These are phyloP conservation scores for Botrytis hyacinthi DNA, from an alignment of 2,329 filamentous ascomycete species.

Conservation along the genomic window DNA sequence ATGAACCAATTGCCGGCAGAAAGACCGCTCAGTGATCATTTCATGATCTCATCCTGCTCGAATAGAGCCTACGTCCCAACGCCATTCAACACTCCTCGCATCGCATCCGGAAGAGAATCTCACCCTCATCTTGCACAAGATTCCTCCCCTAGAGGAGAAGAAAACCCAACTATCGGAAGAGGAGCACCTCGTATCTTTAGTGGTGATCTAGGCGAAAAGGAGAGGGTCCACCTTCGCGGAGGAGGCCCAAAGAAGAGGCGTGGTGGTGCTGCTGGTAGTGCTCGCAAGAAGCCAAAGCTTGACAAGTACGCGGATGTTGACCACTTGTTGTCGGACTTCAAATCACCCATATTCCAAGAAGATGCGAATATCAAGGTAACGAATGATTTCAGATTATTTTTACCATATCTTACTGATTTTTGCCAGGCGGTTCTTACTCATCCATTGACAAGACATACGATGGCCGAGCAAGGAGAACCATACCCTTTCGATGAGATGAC, in stretches of 20 bases:
- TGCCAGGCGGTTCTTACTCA: conserved; percentile 5
- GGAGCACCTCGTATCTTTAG: neutral
- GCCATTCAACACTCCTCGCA: conserved; percentile 11
- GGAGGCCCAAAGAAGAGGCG: conserved; percentile 15
- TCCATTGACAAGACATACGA: neutral
- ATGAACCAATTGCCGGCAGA: neutral
- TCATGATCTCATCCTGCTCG: conserved; percentile 15
- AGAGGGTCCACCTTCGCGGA: conserved; percentile 4
- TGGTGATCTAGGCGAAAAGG: neutral
- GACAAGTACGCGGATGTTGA: conserved; percentile 16
- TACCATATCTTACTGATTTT: neutral
- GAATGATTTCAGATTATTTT: too few relatives aligned
- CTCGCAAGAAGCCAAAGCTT: conserved; percentile 17
- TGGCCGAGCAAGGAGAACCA: neutral
- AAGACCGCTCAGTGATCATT: conserved; percentile 1
- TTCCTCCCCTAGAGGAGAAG: neutral
- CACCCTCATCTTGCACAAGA: neutral
- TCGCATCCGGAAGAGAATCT: neutral
- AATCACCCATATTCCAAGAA: conserved; percentile 22
- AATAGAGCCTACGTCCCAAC: conserved; percentile 4
- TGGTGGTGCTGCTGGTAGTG: neutral
- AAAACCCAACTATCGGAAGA: neutral
- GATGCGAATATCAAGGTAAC: conserved; percentile 22
- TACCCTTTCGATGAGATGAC: conserved; percentile 16
- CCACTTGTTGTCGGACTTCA: conserved; percentile 10